Conservation (phyloP, 257 asterid species). For the Ophiorrhiza pumila region DNA sequence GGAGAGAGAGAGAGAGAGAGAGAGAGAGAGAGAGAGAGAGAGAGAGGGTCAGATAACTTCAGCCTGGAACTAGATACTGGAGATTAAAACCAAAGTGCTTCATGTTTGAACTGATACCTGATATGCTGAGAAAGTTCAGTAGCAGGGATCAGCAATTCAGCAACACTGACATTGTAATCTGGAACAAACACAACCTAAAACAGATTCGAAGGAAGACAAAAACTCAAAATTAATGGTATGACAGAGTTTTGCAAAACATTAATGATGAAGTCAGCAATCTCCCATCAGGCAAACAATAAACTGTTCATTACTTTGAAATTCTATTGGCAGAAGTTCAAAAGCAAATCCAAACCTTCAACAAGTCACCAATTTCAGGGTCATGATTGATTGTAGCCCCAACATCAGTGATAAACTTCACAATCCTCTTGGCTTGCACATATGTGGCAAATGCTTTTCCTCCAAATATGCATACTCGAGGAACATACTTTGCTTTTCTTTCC, state of each 20-base stretch:
- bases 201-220: slow-evolving; percentile 7
- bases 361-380: slow-evolving; percentile 55
- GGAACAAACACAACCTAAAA: slow-evolving; percentile 73
- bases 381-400: slow-evolving; percentile 57
- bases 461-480: slow-evolving; percentile 62
- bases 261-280: background rate
- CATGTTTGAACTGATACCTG: slow-evolving; percentile 44
- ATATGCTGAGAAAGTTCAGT: slow-evolving; percentile 85
- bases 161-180: slow-evolving; percentile 81
- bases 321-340: background rate
- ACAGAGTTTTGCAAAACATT: slow-evolving; percentile 5
- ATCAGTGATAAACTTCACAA: slow-evolving; percentile 56
- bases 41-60: slow-evolving; percentile 17
- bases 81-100: background rate
- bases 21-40: slow-evolving; percentile 16
- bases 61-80: slow-evolving; percentile 9
- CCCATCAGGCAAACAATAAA: background rate
- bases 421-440: slow-evolving; percentile 59
- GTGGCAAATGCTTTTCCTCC: slow-evolving; percentile 64
- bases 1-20: slow-evolving; percentile 12
- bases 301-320: background rate
- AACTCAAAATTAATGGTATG: background rate
- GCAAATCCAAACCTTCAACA: slow-evolving; percentile 41
- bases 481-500: slow-evolving; percentile 43
- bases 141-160: slow-evolving; percentile 77